phyloP scores from a whole-genome alignment of 345 rosid species.

The Acer saccharum region DNA sequence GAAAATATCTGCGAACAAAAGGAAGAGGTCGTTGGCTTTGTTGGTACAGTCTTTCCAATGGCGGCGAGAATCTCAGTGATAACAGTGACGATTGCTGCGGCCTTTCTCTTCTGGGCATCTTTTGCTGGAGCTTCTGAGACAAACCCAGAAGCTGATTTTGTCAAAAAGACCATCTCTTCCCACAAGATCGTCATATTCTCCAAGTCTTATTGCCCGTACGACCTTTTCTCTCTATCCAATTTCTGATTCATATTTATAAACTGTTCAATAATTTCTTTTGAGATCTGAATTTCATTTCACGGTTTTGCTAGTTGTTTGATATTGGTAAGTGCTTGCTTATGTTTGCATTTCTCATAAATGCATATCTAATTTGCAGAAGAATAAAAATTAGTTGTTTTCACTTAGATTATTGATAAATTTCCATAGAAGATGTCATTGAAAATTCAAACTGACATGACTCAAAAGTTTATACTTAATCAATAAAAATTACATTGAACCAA shows the following conservation, averaged over 20 bases:
- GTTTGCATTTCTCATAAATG: neutral
- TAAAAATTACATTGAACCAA: neutral
- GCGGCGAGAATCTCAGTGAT: slow-evolving; percentile 21
- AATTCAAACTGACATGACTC: too few species aligned
- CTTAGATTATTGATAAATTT: neutral
- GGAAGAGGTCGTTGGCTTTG: too few species aligned
- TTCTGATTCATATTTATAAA: neutral
- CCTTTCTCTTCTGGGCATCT: slow-evolving; percentile 29
- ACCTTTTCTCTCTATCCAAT: neutral
- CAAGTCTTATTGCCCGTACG: slow-evolving; percentile 96
- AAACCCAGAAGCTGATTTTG: slow-evolving; percentile 50
- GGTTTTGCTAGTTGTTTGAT: neutral
- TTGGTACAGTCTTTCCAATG: slow-evolving; percentile 4
- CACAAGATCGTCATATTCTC: slow-evolving; percentile 96
- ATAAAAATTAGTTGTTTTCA: neutral
- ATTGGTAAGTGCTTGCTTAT: neutral
- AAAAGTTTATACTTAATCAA: too few species aligned
- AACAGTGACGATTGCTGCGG: slow-evolving; percentile 9
- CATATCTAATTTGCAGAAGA: neutral
- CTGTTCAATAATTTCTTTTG: too few species aligned
- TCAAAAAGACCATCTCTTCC: slow-evolving; percentile 71
- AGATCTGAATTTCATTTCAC: neutral
- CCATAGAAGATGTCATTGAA: neutral
- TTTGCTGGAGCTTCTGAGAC: slow-evolving; percentile 28
- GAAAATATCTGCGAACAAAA: too few species aligned